phyloP scores from a whole-genome alignment of 2,329 filamentous ascomycete genomes.

The Clarireedia monteithiana region DNA sequence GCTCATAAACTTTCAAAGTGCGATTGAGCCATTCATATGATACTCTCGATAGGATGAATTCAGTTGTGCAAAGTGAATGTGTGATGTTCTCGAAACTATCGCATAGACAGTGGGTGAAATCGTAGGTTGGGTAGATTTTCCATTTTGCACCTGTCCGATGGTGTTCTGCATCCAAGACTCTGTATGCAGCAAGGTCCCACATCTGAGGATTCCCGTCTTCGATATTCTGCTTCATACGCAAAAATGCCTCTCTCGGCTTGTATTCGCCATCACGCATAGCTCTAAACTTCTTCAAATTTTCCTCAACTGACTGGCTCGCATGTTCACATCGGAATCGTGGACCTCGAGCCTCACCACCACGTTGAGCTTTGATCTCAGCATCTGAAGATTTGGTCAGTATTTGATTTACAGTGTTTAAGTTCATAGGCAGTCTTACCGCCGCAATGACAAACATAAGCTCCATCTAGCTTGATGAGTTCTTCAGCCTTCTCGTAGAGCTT shows the following conservation, averaged over 20 bases:
- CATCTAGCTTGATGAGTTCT: slow-evolving; percentile 65
- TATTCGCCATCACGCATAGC: slow-evolving; percentile 92
- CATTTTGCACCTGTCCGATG: slow-evolving; percentile 75
- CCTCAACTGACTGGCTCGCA: slow-evolving; percentile 64
- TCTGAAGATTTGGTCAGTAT: slow-evolving; percentile 38
- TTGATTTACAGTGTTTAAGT: neutral
- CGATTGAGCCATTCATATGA: slow-evolving; percentile 91
- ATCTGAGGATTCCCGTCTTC: slow-evolving; percentile 82
- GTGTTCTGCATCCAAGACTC: slow-evolving; percentile 69
- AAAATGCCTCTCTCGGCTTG: slow-evolving; percentile 70
- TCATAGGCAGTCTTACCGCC: slow-evolving; percentile 36
- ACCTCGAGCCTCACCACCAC: slow-evolving; percentile 66
- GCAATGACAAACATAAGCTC: slow-evolving; percentile 84
- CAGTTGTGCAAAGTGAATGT: slow-evolving; percentile 86
- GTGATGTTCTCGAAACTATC: slow-evolving; percentile 91
- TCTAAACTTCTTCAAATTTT: slow-evolving; percentile 75
- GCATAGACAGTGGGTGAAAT: slow-evolving; percentile 84
- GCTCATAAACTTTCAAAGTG: slow-evolving; percentile 73
- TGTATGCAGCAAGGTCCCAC: slow-evolving; percentile 93
- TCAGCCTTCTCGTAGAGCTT: slow-evolving; percentile 83
- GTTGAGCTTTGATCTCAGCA: slow-evolving; percentile 76
- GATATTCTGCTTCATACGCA: slow-evolving; percentile 91
- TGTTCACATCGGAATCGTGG: slow-evolving; percentile 75
- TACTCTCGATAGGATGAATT: slow-evolving; percentile 76
- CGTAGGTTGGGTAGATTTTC: slow-evolving; percentile 93